phyloP scores from a whole-genome alignment of 495 filamentous ascomycete species.

The Monascus purpureus region DNA sequence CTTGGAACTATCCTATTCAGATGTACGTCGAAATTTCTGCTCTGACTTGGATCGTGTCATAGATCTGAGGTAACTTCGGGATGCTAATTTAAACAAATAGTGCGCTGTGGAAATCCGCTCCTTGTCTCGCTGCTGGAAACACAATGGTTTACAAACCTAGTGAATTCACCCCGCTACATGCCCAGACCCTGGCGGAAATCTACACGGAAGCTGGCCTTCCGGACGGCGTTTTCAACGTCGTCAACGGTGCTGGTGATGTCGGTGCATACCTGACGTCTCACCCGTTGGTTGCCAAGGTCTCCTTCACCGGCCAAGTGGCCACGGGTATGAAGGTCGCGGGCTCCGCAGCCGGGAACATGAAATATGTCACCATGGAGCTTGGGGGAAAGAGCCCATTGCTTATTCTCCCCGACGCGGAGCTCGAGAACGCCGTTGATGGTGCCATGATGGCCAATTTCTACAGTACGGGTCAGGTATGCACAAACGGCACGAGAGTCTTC shows the following conservation, averaged over 20 bases:
- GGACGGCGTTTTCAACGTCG: conserved; percentile 67
- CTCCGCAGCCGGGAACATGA: conserved; percentile 58
- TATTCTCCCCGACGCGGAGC: conserved; percentile 53
- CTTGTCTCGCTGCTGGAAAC: conserved; percentile 71
- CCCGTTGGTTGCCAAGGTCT: conserved; percentile 60
- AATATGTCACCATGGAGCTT: conserved; percentile 76
- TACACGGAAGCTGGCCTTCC: conserved; percentile 62
- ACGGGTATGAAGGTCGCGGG: conserved; percentile 65
- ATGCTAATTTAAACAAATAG: too few species aligned
- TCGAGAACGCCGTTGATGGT: conserved; percentile 63
- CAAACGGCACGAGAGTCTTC: conserved; percentile 71
- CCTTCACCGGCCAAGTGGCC: conserved; percentile 69
- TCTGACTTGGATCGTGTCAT: too few species aligned
- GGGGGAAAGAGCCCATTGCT: conserved; percentile 68
- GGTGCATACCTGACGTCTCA: conserved; percentile 56
- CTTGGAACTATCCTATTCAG: conserved; percentile 80
- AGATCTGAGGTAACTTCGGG: too few species aligned
- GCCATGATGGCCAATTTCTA: conserved; percentile 87
- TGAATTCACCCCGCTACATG: conserved; percentile 67
- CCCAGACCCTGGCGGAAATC: conserved; percentile 50
- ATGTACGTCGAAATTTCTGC: conserved; percentile 33
- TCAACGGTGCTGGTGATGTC: conserved; percentile 59
- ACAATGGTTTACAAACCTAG: conserved; percentile 81
- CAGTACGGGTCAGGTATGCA: conserved; percentile 73
- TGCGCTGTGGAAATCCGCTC: conserved; percentile 74